Percentiles rank a stretch among this genome's conserved stretches.
Evolutionary conservation across 495 filamentous ascomycete genomes (phyloP).

Genomic region (Diplogelasinospora grovesii): DNA sequence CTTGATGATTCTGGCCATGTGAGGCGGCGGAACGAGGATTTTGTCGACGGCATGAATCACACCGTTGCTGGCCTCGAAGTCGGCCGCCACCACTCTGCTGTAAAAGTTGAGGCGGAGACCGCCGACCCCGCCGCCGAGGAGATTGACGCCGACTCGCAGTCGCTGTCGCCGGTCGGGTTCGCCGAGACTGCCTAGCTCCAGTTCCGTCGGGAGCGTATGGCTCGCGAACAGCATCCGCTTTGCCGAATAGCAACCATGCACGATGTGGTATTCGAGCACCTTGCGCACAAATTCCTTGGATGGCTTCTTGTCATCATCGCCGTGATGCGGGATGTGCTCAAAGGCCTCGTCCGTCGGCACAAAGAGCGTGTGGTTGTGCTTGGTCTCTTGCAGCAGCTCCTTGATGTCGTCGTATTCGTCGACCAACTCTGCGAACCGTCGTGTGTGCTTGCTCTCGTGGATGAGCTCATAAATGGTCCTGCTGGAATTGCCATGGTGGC

Average conservation of each 20-base stretch:
- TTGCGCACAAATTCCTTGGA: slow-evolving; percentile 58
- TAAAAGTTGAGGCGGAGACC: slow-evolving; percentile 69
- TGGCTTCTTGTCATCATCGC: slow-evolving; percentile 23
- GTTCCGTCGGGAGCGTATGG: slow-evolving; percentile 65
- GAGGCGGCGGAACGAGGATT: slow-evolving; percentile 68
- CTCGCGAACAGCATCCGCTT: slow-evolving; percentile 47
- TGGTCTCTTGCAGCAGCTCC: slow-evolving; percentile 59
- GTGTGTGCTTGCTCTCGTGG: slow-evolving; percentile 62
- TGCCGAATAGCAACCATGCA: slow-evolving; percentile 54
- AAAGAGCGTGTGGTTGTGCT: slow-evolving; percentile 70
- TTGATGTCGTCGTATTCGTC: slow-evolving; percentile 64
- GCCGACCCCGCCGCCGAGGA: too few relatives aligned
- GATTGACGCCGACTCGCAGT: slow-evolving; percentile 40
- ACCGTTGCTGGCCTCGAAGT: slow-evolving; percentile 66
- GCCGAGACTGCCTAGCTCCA: slow-evolving; percentile 50
- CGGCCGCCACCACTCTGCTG: slow-evolving; percentile 53
- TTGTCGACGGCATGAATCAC: slow-evolving; percentile 69
- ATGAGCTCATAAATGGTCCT: slow-evolving; percentile 81
- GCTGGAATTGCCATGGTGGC: slow-evolving; percentile 28
- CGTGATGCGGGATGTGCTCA: slow-evolving; percentile 51
- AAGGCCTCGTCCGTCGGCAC: slow-evolving; percentile 72
- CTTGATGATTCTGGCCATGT: slow-evolving; percentile 50
- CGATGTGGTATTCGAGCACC: slow-evolving; percentile 65
- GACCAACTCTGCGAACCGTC: slow-evolving; percentile 65
- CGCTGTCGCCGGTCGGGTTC: slow-evolving; percentile 60